These are phyloP conservation scores for Saposhnikovia divaricata DNA, from an alignment of 129 eudicot species.

Conservation along the genomic window DNA sequence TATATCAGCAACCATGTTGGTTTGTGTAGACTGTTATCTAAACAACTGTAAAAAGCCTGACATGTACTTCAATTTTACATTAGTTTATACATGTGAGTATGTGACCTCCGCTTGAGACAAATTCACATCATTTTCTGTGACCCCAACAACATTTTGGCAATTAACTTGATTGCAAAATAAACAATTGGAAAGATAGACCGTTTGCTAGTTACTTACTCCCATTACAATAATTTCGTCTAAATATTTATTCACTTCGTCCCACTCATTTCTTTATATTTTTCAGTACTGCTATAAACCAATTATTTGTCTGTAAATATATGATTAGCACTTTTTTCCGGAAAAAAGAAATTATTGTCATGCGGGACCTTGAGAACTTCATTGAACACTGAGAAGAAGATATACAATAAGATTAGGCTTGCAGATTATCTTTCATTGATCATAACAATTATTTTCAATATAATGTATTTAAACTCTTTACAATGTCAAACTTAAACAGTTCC, in stretches of 20 bases:
- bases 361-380: too few relatives aligned
- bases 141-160: not conserved
- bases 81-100: not conserved
- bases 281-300: too few relatives aligned
- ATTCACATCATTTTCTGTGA: not conserved
- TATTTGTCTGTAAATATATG: too few relatives aligned
- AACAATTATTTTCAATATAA: not conserved
- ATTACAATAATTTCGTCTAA: not conserved
- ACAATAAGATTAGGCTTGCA: not conserved
- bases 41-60: constrained; percentile 2
- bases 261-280: too few relatives aligned
- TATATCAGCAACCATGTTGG: constrained; percentile 1
- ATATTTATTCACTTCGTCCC: too few relatives aligned
- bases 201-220: not conserved
- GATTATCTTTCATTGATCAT: not conserved
- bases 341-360: too few relatives aligned
- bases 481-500: not conserved
- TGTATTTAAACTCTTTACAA: not conserved
- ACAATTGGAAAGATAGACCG: not conserved
- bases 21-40: not conserved
- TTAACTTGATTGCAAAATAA: not conserved
- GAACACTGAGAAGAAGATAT: too few relatives aligned
- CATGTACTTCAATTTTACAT: not conserved
- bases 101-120: not conserved
- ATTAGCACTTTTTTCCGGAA: too few relatives aligned